Percentiles rank a stretch among this genome's conserved stretches.
Conservation (phyloP, 352 stramenopile genomes). For the Pythium insidiosum region DNA sequence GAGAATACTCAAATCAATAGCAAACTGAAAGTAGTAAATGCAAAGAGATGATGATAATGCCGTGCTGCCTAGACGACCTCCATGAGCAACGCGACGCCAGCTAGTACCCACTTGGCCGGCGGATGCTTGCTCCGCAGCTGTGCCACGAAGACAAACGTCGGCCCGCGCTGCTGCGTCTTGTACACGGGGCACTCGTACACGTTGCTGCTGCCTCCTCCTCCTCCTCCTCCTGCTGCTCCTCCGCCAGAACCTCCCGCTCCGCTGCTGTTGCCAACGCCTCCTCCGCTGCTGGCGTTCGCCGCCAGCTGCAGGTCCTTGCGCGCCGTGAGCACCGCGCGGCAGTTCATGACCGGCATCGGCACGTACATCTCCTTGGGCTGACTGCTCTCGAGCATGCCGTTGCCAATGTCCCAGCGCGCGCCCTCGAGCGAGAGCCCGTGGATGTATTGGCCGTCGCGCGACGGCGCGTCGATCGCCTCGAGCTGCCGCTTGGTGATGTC, state of each 20-base stretch:
- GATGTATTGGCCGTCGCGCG: conserved; percentile 88
- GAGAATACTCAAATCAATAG: no score
- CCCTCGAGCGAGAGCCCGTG: conserved; percentile 87
- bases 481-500: conserved; percentile 88
- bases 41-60: no score
- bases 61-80: conserved; percentile 81
- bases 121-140: conserved; percentile 82
- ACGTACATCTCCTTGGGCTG: conserved; percentile 89
- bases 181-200: conserved; percentile 88
- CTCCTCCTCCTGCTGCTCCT: no score
- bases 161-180: conserved; percentile 84
- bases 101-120: conserved; percentile 87
- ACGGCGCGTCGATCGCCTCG: conserved; percentile 67
- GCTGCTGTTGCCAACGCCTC: no score
- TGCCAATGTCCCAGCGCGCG: conserved; percentile 79
- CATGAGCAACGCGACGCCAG: conserved; percentile 85
- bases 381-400: conserved; percentile 72
- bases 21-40: no score
- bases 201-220: conserved; percentile 13
- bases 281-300: conserved; percentile 1
- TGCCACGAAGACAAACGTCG: conserved; percentile 86
- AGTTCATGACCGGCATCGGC: conserved; percentile 89
- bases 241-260: no score
- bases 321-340: conserved; percentile 48
- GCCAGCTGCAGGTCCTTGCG: conserved; percentile 21